Base-by-base conservation (phyloP, 371 early-diverging fungal genomes). In the Mortierella sp. region DNA sequence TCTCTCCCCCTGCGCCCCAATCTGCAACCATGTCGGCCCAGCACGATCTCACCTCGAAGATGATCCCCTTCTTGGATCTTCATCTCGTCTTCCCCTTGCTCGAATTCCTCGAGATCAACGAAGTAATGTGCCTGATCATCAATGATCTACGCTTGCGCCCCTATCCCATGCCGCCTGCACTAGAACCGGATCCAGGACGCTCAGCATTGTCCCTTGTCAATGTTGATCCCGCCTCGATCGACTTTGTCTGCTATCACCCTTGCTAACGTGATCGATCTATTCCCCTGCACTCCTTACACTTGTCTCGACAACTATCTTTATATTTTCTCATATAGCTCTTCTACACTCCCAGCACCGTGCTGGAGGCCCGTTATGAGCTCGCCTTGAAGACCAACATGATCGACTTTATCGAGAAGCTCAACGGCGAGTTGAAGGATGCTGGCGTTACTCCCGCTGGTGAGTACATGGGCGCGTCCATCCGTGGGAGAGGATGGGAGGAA, bases 331-430 rank as follows among this genome's bases (percentile, higher is more conserved):
- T 58, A 7, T 73, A 94, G 94, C 85, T 96, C 51, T 96, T 95
- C 84, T 75, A 75, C 64, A 66, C 75, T 45, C 75, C 75, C 25
- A 56, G 47, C 30, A 66, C 75, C 16, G 26, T 97, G 61, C 81
- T 94, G 62, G 81, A 92, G 83, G 95, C 97, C 69, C 95, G 96
- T 81, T 94, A 92, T 80, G 95, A 95, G 57, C 86, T 97, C 43
- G 86, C 97, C 55, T 84, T 88, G 57, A 84, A 90, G 79, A 95
- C 97, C 63, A 92, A 94, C 88, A 97, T 97, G 97, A 92, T 96
- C 62, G 97, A 96, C 84, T 95, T 93, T 82, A 90, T 94, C 55
- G 86, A 91, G 70, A 86, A 89, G 65, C 86, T 96, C 56, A 92
- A 95, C 84, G 86, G 92, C 82, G 86, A 93, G 80, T 86, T 96